Conservation (phyloP, 2,329 filamentous ascomycete species). For the Cladorrhinum sp. region DNA sequence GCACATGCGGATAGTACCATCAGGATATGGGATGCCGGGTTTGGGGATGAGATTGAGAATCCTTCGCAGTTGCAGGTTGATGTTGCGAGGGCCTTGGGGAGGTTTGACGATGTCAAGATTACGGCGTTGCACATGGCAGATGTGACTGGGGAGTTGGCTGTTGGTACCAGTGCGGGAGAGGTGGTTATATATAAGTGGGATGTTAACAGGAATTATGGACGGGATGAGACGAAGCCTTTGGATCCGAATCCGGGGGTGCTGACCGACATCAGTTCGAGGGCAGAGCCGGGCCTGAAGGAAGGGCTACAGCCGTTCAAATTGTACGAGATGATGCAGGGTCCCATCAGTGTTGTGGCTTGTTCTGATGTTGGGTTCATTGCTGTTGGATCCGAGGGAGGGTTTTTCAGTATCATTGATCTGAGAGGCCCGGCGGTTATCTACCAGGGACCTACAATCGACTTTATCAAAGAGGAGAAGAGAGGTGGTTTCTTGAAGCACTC, state of each 20-base stretch:
- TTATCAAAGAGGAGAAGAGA: slow-evolving; percentile 73
- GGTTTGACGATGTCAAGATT: slow-evolving; percentile 74
- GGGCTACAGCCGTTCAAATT: slow-evolving; percentile 67
- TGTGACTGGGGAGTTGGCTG: slow-evolving; percentile 79
- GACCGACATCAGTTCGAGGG: slow-evolving; percentile 69
- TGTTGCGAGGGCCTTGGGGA: slow-evolving; percentile 74
- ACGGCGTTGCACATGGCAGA: slow-evolving; percentile 76
- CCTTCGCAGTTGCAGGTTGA: slow-evolving; percentile 78
- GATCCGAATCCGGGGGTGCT: slow-evolving; percentile 66
- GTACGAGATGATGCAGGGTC: slow-evolving; percentile 78
- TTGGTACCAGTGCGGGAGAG: slow-evolving; percentile 80
- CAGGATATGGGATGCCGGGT: slow-evolving; percentile 89
- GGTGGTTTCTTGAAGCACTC: slow-evolving; percentile 66
- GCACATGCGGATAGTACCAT: slow-evolving; percentile 89
- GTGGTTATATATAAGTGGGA: slow-evolving; percentile 85
- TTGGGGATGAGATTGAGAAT: slow-evolving; percentile 93
- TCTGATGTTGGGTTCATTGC: slow-evolving; percentile 94
- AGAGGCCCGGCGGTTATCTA: slow-evolving; percentile 84
- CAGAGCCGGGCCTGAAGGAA: slow-evolving; percentile 71
- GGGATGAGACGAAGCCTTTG: slow-evolving; percentile 50
- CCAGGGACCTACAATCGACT: slow-evolving; percentile 67
- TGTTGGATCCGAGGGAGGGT: slow-evolving; percentile 79
- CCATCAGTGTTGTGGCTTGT: slow-evolving; percentile 74
- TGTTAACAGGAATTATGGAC: slow-evolving; percentile 69
- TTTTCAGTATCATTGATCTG: slow-evolving; percentile 79